Percentiles rank a stretch among this genome's conserved stretches.
These are phyloP conservation scores for Alternaria ethzedia DNA, from an alignment of 2,329 filamentous ascomycete species.

Conservation along the genomic window DNA sequence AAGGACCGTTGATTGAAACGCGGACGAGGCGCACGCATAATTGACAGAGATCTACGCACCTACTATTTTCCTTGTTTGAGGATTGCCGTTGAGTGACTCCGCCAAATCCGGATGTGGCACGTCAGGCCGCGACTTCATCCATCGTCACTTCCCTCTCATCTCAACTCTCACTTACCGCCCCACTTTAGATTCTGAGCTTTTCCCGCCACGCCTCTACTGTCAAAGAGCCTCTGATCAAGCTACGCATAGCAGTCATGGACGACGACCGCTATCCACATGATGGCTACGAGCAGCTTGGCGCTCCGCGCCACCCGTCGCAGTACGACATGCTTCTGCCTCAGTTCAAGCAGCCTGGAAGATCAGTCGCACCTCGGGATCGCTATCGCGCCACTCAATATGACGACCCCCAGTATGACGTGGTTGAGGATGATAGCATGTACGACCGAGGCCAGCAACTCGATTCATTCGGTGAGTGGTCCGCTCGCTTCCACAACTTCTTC, in stretches of 20 bases:
- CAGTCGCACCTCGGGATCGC: constrained; percentile 26
- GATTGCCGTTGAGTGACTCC: not conserved
- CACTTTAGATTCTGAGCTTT: not conserved
- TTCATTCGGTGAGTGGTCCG: constrained; percentile 54
- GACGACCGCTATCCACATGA: constrained; percentile 18
- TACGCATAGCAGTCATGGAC: constrained; percentile 22
- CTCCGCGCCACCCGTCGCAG: constrained; percentile 6
- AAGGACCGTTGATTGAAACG: not conserved
- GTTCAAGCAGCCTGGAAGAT: constrained; percentile 12
- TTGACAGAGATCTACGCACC: not conserved
- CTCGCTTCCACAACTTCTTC: not conserved
- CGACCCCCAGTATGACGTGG: constrained; percentile 22
- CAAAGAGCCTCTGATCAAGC: not conserved
- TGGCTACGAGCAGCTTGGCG: constrained; percentile 9
- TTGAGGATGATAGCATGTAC: constrained; percentile 35
- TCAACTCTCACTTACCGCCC: constrained; percentile 5
- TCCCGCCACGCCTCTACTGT: not conserved
- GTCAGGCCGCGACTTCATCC: constrained; percentile 27
- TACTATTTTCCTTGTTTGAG: not conserved
- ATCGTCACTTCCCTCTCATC: constrained; percentile 25
- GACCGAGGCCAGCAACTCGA: constrained; percentile 46
- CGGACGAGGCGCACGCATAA: not conserved
- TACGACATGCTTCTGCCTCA: constrained; percentile 22
- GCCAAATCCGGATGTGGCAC: not conserved
- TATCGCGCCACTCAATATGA: constrained; percentile 30